Evolutionary conservation across 1,284 basidiomycete genomes (phyloP).

Genomic region (Wolfiporia cocos): DNA sequence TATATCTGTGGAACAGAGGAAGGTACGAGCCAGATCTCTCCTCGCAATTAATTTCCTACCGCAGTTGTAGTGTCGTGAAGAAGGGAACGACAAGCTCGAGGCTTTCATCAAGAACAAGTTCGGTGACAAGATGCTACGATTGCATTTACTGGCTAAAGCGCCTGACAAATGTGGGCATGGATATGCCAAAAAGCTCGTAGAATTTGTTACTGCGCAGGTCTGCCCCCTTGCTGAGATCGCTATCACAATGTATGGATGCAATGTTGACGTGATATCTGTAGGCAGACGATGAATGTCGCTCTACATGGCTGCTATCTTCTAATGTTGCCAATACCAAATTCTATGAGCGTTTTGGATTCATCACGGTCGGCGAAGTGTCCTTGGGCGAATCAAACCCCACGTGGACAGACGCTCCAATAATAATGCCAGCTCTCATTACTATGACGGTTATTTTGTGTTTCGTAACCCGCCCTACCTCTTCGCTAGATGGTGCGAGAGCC

Average conservation of each 20-base stretch:
- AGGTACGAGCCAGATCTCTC: no score
- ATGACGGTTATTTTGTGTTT: no score
- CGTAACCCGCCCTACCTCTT: no score
- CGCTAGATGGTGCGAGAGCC: no score
- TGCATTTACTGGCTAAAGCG: background rate
- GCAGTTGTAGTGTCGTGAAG: no score
- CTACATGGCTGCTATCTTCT: background rate
- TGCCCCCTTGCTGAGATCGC: background rate
- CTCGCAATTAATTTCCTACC: no score
- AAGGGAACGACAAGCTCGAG: no score
- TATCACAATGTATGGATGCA: background rate
- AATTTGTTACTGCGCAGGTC: background rate
- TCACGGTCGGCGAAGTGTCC: background rate
- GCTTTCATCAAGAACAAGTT: no score
- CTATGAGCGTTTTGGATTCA: background rate
- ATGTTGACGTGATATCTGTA: background rate
- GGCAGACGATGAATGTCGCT: background rate
- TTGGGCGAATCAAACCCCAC: background rate
- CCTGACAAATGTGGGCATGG: background rate
- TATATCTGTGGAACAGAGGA: no score
- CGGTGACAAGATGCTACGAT: no score
- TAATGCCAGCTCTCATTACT: no score
- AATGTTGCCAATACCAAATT: conserved; percentile 1
- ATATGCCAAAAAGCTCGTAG: background rate
- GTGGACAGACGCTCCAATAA: background rate